Evolutionary conservation across 108 stramenopile genomes (phyloP), one percentile per base, ranked within the genome.

Genomic region (Skeletonema costatum): DNA sequence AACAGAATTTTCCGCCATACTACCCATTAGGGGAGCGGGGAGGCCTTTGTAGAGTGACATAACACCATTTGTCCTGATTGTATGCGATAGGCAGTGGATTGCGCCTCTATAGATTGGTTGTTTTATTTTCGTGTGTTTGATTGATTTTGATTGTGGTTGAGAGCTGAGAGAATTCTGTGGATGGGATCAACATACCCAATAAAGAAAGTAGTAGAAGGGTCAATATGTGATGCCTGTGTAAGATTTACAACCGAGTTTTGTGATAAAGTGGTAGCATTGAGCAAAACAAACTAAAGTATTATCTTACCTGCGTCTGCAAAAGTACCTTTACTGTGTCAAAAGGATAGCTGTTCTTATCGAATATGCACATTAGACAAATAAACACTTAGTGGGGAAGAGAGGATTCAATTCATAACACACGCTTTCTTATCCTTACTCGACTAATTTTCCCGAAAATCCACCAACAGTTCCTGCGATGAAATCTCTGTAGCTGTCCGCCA

Each of bases 261-360:
- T 21, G 12, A 42, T 12, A 14, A 13, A 11, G 13, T 42, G 0
- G 41, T 12, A 12, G 10, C 41, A 42, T 13, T 36, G 35, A 36
- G 6, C 35, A 36, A 36, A 36, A 36, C 35, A 36, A 36, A n/a
- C 16, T 11, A 42, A 19, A 38, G 35, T 1, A 6, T 16, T 3
- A 46, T 46, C 39, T 53, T 51, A 51, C 36, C 44, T 81, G 75
- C 5, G 85, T 86, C 41, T 86, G 85, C 11, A 86, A 50, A 5
- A 83, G 56, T 2, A 82, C 87, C 59, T 87, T 87, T 46, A 87
- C 84, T 4, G 87, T 87, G 31, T 87, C 87, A 16, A 87, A 58
- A 31, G 87, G 87, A 74, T 85, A 85, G 44, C 44, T 46, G 44
- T 41, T 41, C 39, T 9, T 11, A 2, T 11, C 10, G 39, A 41